A percentile compares a stretch with the other conserved stretches of the same genome.
phyloP scores from a whole-genome alignment of 495 filamentous ascomycete species.

The Oidiodendron maius region DNA sequence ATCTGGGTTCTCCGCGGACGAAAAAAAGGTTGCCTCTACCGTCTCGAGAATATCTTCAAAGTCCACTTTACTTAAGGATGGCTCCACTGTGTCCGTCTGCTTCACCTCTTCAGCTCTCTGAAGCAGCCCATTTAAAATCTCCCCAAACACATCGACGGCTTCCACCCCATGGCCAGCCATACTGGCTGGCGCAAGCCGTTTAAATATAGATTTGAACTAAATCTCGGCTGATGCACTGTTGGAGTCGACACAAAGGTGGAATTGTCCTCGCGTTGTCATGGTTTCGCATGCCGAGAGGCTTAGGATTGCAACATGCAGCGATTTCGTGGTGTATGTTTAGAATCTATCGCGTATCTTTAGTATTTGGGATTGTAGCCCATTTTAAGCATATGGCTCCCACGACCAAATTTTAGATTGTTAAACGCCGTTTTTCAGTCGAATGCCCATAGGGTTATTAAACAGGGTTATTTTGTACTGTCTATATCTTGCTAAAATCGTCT shows the following conservation, averaged over 20 bases:
- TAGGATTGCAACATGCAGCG: no score
- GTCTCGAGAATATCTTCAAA: slow-evolving; percentile 40
- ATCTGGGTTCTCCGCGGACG: slow-evolving; percentile 10
- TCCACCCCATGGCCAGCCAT: slow-evolving; percentile 48
- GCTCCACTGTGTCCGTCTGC: slow-evolving; percentile 63
- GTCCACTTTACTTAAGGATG: slow-evolving; percentile 61
- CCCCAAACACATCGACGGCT: slow-evolving; percentile 49
- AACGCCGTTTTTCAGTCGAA: no score
- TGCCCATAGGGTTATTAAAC: no score
- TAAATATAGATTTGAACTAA: not conserved
- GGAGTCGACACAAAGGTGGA: not conserved
- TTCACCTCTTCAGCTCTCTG: slow-evolving; percentile 60
- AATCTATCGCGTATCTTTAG: no score
- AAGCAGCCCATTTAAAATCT: slow-evolving; percentile 56
- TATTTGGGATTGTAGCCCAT: no score
- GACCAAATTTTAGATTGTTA: no score
- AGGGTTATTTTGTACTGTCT: no score
- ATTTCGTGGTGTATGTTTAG: no score
- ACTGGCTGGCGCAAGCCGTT: slow-evolving; percentile 1
- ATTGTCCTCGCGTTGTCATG: no score
- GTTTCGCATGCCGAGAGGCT: no score
- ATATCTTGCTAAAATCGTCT: no score
- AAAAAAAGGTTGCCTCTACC: not conserved
- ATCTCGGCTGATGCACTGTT: not conserved
- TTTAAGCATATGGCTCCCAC: no score